These are phyloP conservation scores for Pythium angustatum DNA, from an alignment of 352 stramenopile species.

Conservation along the genomic window DNA sequence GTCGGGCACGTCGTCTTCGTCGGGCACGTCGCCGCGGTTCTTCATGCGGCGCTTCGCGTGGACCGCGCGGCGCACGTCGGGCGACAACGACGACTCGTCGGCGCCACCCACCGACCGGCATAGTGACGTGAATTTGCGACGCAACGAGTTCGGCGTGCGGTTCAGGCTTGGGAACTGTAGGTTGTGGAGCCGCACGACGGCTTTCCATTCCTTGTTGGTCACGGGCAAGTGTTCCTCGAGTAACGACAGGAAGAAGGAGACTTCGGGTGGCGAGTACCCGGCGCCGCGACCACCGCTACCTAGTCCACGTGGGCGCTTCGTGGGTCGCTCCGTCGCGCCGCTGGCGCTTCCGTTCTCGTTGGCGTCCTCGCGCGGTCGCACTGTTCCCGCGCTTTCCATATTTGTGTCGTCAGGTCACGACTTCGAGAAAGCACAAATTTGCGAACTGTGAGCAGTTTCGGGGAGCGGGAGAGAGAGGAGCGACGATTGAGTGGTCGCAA, in stretches of 20 bases:
- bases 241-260: constrained; percentile 26
- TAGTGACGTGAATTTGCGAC: constrained; percentile 25
- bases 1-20: constrained; percentile 21
- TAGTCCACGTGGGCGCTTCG: constrained; percentile 10
- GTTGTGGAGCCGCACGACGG: constrained; percentile 25
- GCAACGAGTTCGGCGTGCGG: constrained; percentile 22
- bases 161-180: constrained; percentile 26
- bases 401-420: constrained; percentile 6
- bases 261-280: constrained; percentile 23
- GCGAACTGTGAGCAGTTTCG: neutral
- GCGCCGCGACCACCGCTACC: constrained; percentile 19
- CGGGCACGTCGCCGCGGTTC: constrained; percentile 23
- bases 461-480: neutral
- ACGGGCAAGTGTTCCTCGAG: constrained; percentile 26
- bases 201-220: constrained; percentile 22
- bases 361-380: constrained; percentile 11
- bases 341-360: neutral
- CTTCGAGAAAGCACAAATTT: constrained; percentile 11
- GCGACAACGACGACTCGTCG: constrained; percentile 10
- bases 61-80: constrained; percentile 16
- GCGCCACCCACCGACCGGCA: neutral
- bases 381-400: constrained; percentile 24
- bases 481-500: constrained; percentile 14
- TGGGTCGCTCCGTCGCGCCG: neutral
- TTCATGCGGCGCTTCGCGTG: constrained; percentile 21